Conservation (phyloP, 345 rosid species). For the Angophora floribunda region DNA sequence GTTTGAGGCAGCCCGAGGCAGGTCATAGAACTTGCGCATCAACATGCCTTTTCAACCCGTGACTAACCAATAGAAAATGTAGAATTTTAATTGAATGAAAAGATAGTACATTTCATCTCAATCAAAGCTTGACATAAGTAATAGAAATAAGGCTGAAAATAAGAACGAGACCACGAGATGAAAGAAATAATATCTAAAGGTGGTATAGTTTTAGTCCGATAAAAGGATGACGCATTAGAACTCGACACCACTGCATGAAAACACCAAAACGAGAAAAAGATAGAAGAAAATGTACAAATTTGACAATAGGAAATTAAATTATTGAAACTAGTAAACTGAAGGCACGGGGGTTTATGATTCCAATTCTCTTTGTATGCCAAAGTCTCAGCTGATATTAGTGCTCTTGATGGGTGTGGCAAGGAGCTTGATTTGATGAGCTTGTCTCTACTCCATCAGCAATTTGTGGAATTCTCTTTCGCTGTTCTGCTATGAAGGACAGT, state of each 20-base stretch:
- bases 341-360: neutral
- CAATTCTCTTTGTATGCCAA: neutral
- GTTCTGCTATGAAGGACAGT: too few species aligned
- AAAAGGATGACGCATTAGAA: neutral
- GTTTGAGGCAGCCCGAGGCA: neutral
- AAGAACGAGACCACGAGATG: neutral
- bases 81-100: neutral
- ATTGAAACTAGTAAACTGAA: neutral
- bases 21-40: neutral
- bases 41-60: neutral
- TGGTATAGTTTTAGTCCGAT: neutral
- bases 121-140: neutral
- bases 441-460: neutral
- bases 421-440: neutral
- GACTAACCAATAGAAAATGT: too few species aligned
- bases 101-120: neutral
- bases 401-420: neutral
- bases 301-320: neutral
- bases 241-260: neutral
- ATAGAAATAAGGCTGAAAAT: neutral
- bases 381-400: neutral
- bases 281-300: neutral
- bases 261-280: neutral
- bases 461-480: neutral
- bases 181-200: neutral